A percentile compares a stretch with the other conserved stretches of the same genome.
phyloP scores from a whole-genome alignment of 176 grass and related monocot genomes.

The Rhynchospora tenuis region DNA sequence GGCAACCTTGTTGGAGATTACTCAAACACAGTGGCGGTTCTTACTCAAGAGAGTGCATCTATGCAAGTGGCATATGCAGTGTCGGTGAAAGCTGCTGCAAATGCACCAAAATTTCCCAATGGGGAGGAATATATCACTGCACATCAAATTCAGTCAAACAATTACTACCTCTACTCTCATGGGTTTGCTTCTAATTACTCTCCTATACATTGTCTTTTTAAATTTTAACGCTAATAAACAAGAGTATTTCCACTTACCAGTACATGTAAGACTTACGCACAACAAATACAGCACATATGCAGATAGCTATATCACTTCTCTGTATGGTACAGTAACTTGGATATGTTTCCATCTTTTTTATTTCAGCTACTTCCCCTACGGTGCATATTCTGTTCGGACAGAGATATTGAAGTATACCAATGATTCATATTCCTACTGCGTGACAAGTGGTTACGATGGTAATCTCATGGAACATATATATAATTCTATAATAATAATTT shows the following conservation, averaged over 20 bases:
- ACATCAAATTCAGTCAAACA: slow-evolving; percentile 35
- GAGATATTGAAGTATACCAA: slow-evolving; percentile 32
- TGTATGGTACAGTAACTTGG: not conserved
- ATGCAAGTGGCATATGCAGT: slow-evolving; percentile 47
- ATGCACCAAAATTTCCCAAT: slow-evolving; percentile 7
- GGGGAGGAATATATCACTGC: slow-evolving; percentile 31
- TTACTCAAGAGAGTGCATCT: slow-evolving; percentile 40
- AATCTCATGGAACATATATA: not conserved
- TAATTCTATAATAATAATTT: no score
- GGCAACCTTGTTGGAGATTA: slow-evolving; percentile 28
- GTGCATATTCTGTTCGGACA: slow-evolving; percentile 29
- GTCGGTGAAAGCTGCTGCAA: slow-evolving; percentile 23
- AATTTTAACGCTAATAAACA: no score
- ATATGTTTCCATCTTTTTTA: not conserved
- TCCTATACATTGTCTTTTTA: no score
- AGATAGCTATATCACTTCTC: not conserved
- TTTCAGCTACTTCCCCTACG: slow-evolving; percentile 38
- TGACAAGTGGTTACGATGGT: slow-evolving; percentile 29
- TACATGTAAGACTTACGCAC: no score
- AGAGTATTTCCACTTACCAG: no score
- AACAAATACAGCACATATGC: no score
- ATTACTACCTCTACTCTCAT: slow-evolving; percentile 42
- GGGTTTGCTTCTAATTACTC: slow-evolving; percentile 25
- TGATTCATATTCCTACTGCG: slow-evolving; percentile 27
- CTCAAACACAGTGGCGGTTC: slow-evolving; percentile 36